Percentiles rank a stretch among this genome's conserved stretches.
Evolutionary conservation across 805 yeast species (phyloP).

Genomic region (Candida jianshihensis): DNA sequence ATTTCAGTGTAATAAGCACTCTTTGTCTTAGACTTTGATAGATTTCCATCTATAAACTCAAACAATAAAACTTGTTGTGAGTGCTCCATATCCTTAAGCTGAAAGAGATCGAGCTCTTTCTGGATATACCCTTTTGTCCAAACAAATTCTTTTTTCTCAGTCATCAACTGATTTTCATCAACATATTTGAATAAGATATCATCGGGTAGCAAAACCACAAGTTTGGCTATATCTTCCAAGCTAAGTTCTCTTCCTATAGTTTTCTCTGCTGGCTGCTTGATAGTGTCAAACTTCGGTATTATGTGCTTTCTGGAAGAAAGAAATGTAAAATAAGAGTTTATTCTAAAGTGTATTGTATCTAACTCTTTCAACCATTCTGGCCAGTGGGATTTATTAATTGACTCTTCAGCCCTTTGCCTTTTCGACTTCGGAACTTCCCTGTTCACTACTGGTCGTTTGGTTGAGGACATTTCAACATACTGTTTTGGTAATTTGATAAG

Average conservation of each 20-base stretch:
- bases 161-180: conserved; percentile 61
- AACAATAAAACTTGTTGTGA: conserved; percentile 57
- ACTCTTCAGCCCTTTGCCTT: not conserved
- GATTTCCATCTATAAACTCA: conserved; percentile 67
- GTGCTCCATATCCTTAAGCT: conserved; percentile 33
- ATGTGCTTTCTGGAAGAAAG: conserved; percentile 54
- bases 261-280: conserved; percentile 46
- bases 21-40: conserved; percentile 42
- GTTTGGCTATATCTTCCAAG: conserved; percentile 53
- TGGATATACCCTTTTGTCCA: conserved; percentile 45
- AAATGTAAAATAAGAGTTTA: conserved; percentile 58
- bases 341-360: conserved; percentile 40
- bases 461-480: not conserved
- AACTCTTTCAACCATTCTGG: conserved; percentile 32
- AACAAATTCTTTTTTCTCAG: conserved; percentile 30
- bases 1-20: conserved; percentile 36
- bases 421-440: not conserved
- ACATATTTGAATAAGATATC: conserved; percentile 69
- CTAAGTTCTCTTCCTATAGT: conserved; percentile 38
- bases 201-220: conserved; percentile 56
- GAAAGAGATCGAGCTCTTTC: conserved; percentile 45
- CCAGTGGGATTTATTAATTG: conserved; percentile 10
- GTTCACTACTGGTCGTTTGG: not conserved
- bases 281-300: conserved; percentile 46
- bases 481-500: too few species aligned